Evolutionary conservation across 345 rosid species (phyloP), one percentile per base, ranked within the genome.

Genomic region (Eucalyptus paniculata): DNA sequence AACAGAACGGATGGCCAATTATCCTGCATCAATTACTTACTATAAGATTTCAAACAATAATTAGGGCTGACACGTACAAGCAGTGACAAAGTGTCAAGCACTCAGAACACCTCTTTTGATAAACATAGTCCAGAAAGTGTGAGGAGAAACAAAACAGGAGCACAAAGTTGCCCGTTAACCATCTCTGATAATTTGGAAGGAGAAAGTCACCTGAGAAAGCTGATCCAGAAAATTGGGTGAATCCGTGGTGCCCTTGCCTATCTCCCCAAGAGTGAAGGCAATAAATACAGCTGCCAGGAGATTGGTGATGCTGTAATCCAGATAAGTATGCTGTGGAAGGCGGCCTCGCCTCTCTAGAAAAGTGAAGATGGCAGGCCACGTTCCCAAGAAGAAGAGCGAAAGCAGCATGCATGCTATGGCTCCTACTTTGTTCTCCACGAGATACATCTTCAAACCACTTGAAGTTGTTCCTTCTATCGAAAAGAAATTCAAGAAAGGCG

Each of bases 271-370:
- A 30, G 97, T 91, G 30, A 94, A 92, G 86, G 97, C 99, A 44
- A 96, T 93, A 88, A 97, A 87, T 26, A 95, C n/a, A 54, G 98
- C 97, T 49, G 96, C 95, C 69, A 94, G 91, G 89, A 96, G 94
- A 91, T 96, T 97, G 26, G 97, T 89, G 89, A 95, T 86, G 65
- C 96, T 92, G 87, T 95, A 96, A 92, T 97, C 97, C 45, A 96
- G 98, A 89, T 94, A 97, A 87, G 97, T 96, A 87, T 97, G 99
- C 89, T 96, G 99, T 87, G 99, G 99, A 87, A 95, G 97, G 32
- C 98, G 97, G 17, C 98, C 99, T 26, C 95, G 92, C 86, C 99
- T 92, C 89, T 97, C 98, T 23, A 97, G 93, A 19, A 95, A 94
- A 87, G 96, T 94, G 91, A 97, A 69, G 81, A 96, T 62, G 90